Evolutionary conservation across 1,284 basidiomycete species (phyloP).

Genomic region (Lentinula novae-zelandiae): DNA sequence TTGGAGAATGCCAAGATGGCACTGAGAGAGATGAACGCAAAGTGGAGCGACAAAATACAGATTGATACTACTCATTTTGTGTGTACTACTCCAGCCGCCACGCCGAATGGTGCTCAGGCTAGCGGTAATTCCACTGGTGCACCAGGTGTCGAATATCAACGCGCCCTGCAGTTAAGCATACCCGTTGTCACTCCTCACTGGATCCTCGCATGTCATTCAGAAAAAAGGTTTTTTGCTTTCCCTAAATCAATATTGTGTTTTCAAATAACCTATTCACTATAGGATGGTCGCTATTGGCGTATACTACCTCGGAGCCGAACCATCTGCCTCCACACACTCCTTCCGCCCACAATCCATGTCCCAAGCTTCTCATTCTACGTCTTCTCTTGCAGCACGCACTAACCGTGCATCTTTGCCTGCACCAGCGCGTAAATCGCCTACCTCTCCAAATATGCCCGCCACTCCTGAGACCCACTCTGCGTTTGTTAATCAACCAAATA

Average conservation of each 20-base stretch:
- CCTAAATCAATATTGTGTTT: slow-evolving; percentile 1
- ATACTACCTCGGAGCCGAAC: slow-evolving; percentile 74
- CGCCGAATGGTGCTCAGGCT: slow-evolving; percentile 56
- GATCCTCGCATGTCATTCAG: slow-evolving; percentile 81
- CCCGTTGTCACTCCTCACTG: slow-evolving; percentile 89
- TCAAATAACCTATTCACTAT: not conserved
- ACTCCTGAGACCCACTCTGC: slow-evolving; percentile 29
- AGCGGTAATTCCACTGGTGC: slow-evolving; percentile 45
- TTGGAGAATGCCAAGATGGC: slow-evolving; percentile 78
- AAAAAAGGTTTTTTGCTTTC: slow-evolving; percentile 62
- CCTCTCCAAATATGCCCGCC: slow-evolving; percentile 23
- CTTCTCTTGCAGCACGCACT: slow-evolving; percentile 24
- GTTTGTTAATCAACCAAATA: slow-evolving; percentile 37
- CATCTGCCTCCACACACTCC: slow-evolving; percentile 41
- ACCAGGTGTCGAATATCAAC: slow-evolving; percentile 85
- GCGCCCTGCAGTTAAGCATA: slow-evolving; percentile 85
- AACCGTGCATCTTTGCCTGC: slow-evolving; percentile 63
- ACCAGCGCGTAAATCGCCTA: slow-evolving; percentile 35
- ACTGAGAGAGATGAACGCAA: slow-evolving; percentile 78
- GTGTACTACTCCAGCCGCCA: slow-evolving; percentile 80
- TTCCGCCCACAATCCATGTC: slow-evolving; percentile 75
- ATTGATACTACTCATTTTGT: slow-evolving; percentile 97
- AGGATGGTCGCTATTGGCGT: slow-evolving; percentile 86
- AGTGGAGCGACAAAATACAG: slow-evolving; percentile 89
- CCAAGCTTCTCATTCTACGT: slow-evolving; percentile 38